Conservation (phyloP, 2,329 filamentous ascomycete genomes). For the Diatrype stigma region DNA sequence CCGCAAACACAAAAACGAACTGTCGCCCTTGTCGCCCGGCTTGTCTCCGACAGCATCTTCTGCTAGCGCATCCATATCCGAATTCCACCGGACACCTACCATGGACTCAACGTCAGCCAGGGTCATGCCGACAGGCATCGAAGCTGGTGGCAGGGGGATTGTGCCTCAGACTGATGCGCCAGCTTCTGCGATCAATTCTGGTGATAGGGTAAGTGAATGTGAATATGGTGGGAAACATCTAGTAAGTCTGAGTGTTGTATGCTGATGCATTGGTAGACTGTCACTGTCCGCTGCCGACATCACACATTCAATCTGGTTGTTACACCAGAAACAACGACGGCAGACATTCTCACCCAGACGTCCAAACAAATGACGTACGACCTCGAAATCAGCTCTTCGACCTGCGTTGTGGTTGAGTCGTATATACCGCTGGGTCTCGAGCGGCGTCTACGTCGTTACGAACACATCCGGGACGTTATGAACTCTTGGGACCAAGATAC, state of each 20-base stretch:
- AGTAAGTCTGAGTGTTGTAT: slow-evolving; percentile 2
- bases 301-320: slow-evolving; percentile 68
- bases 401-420: slow-evolving; percentile 71
- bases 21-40: slow-evolving; percentile 21
- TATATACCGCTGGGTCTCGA: slow-evolving; percentile 75
- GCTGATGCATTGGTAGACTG: slow-evolving; percentile 45
- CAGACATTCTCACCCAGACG: slow-evolving; percentile 68
- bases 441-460: slow-evolving; percentile 78
- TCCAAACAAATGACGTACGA: slow-evolving; percentile 58
- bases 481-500: slow-evolving; percentile 87
- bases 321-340: slow-evolving; percentile 66
- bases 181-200: slow-evolving; percentile 73
- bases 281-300: slow-evolving; percentile 69
- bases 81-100: slow-evolving; percentile 16
- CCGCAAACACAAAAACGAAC: slow-evolving; percentile 34
- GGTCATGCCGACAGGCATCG: slow-evolving; percentile 30
- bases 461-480: slow-evolving; percentile 80
- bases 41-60: slow-evolving; percentile 30
- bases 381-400: slow-evolving; percentile 53
- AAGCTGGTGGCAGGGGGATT: slow-evolving; percentile 42
- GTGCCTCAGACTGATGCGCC: slow-evolving; percentile 66
- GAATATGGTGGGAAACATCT: background rate
- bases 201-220: slow-evolving; percentile 61
- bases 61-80: slow-evolving; percentile 21
- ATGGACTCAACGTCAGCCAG: slow-evolving; percentile 15